Conservation (phyloP, 176 grass and related monocot genomes). For the Oryza meyeriana region DNA sequence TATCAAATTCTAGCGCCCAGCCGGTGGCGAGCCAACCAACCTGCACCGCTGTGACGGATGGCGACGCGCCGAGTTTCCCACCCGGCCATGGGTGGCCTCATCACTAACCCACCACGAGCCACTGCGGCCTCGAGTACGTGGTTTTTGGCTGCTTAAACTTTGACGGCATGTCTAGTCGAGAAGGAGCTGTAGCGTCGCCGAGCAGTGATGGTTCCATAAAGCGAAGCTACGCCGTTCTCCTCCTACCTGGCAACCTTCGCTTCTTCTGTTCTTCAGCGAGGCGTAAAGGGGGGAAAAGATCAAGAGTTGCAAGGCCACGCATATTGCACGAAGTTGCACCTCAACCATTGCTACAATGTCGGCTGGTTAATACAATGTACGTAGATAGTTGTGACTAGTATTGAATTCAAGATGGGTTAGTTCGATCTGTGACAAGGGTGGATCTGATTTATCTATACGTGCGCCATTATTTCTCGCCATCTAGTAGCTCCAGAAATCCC, state of each 20-base stretch:
- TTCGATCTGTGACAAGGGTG: background rate
- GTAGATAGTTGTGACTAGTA: background rate
- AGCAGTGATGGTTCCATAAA: constrained; percentile 41
- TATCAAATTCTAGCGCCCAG: too few species aligned
- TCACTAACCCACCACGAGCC: background rate
- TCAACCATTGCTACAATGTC: background rate
- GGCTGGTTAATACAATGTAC: background rate
- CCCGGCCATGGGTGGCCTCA: background rate
- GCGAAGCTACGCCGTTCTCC: background rate
- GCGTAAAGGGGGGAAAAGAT: background rate
- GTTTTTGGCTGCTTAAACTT: background rate
- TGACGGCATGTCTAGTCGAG: background rate
- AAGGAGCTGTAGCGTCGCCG: background rate
- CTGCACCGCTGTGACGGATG: background rate
- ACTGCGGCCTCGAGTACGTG: background rate
- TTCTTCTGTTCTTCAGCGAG: background rate
- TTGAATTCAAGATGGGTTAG: background rate
- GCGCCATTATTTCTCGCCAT: background rate
- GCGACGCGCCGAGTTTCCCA: constrained; percentile 22
- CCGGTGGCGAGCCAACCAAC: constrained; percentile 3
- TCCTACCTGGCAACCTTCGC: background rate
- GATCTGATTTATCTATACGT: background rate
- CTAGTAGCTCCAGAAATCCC: background rate
- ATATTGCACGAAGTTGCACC: too few species aligned
- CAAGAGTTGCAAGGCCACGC: too few species aligned